Evolutionary conservation across 176 grass and related monocot species (phyloP).

Genomic region (Tillandsia fasciculata): DNA sequence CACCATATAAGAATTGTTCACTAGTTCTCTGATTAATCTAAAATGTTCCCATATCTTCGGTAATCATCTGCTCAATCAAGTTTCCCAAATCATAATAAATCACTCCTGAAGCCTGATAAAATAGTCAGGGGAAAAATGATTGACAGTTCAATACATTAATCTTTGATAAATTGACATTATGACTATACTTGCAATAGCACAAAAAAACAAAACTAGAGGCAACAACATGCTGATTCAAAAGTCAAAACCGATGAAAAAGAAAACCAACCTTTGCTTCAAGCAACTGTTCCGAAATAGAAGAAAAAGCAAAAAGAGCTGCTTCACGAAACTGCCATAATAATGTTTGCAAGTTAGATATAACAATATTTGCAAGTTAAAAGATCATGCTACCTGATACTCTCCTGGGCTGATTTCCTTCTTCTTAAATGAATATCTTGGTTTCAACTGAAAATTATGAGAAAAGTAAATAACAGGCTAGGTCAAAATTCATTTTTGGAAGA

Average conservation of each 20-base stretch:
- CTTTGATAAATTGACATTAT: neutral
- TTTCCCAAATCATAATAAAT: constrained; percentile 45
- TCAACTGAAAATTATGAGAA: constrained; percentile 55
- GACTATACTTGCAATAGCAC: neutral
- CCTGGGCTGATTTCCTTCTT: constrained; percentile 48
- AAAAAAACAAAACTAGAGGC: neutral
- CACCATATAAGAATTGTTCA: constrained; percentile 60
- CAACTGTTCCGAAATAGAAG: constrained; percentile 81
- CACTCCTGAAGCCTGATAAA: constrained; percentile 56
- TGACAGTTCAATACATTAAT: constrained; percentile 2
- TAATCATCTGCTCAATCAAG: constrained; percentile 77
- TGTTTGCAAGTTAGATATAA: neutral
- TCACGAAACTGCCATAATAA: constrained; percentile 71
- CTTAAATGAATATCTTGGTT: constrained; percentile 98
- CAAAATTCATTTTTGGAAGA: constrained; percentile 1
- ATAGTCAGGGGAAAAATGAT: neutral
- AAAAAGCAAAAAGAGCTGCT: constrained; percentile 82
- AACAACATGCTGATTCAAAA: neutral
- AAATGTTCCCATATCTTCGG: constrained; percentile 46
- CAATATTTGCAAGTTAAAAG: too few relatives aligned
- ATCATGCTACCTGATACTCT: too few relatives aligned
- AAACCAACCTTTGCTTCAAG: constrained; percentile 72
- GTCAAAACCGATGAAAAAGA: constrained; percentile 13
- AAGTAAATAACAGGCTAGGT: neutral
- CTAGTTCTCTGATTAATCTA: constrained; percentile 67